A percentile compares a stretch with the other conserved stretches of the same genome.
Conservation (phyloP, 108 stramenopile genomes). For the Skeletonema menzelii region DNA sequence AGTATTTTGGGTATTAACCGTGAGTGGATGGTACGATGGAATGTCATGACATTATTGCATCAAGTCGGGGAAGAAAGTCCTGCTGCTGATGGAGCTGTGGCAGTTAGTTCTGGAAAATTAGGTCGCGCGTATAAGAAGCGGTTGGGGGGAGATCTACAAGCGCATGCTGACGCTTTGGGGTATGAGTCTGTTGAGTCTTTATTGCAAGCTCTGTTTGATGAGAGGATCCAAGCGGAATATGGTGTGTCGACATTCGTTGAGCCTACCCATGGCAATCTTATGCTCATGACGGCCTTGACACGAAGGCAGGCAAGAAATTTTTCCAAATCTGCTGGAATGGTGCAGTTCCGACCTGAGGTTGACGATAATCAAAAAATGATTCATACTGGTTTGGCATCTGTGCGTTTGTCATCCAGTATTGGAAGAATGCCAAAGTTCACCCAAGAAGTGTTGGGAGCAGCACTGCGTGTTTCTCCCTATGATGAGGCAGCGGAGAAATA, state of each 20-base stretch:
- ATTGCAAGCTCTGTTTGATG: slow-evolving; percentile 59
- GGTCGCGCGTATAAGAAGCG: slow-evolving; percentile 40
- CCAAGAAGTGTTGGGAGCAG: slow-evolving; percentile 63
- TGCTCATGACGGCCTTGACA: slow-evolving; percentile 54
- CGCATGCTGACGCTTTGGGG: slow-evolving; percentile 63
- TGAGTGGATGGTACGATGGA: slow-evolving; percentile 65
- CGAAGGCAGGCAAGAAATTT: slow-evolving; percentile 53
- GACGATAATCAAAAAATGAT: slow-evolving; percentile 26
- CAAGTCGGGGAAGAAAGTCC: slow-evolving; percentile 52
- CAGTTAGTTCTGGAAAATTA: slow-evolving; percentile 21
- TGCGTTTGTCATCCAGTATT: neutral
- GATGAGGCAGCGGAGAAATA: slow-evolving; percentile 59
- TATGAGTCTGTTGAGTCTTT: slow-evolving; percentile 55
- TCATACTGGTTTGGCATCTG: slow-evolving; percentile 34
- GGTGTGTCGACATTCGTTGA: slow-evolving; percentile 48
- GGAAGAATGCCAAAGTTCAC: slow-evolving; percentile 4
- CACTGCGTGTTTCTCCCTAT: slow-evolving; percentile 63
- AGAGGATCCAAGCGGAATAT: slow-evolving; percentile 58
- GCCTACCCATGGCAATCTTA: slow-evolving; percentile 43
- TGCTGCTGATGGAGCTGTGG: slow-evolving; percentile 11
- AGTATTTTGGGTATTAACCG: slow-evolving; percentile 72
- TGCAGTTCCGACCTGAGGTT: slow-evolving; percentile 58
- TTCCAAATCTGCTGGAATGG: slow-evolving; percentile 52
- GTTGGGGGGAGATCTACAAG: slow-evolving; percentile 47
- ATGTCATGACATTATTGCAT: slow-evolving; percentile 68